phyloP scores from a whole-genome alignment of 768 basidiomycete species.

The Leccinellum albellum region DNA sequence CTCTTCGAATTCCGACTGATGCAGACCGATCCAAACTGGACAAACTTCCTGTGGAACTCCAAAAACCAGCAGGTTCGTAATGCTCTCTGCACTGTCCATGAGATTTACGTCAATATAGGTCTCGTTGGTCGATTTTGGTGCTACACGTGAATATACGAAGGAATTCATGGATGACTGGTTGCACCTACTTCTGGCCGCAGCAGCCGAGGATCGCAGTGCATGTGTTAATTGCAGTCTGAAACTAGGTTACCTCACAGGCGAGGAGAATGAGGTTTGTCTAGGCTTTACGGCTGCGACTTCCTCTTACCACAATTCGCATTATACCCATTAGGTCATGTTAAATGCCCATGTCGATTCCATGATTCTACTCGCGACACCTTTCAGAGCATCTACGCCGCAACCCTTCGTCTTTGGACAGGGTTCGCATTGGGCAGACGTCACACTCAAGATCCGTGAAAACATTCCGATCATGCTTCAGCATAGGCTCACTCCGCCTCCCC shows the following conservation, averaged over 20 bases:
- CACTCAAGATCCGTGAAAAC: slow-evolving; percentile 66
- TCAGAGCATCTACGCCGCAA: slow-evolving; percentile 58
- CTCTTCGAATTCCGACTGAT: slow-evolving; percentile 88
- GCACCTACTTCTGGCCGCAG: slow-evolving; percentile 76
- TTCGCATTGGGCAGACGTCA: slow-evolving; percentile 65
- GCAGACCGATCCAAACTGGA: slow-evolving; percentile 99
- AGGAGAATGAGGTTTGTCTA: slow-evolving; percentile 69
- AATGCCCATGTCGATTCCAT: slow-evolving; percentile 83
- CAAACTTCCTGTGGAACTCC: slow-evolving; percentile 90
- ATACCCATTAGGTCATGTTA: slow-evolving; percentile 58
- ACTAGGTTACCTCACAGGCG: slow-evolving; percentile 86
- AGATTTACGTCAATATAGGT: slow-evolving; percentile 40
- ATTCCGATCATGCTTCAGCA: slow-evolving; percentile 91
- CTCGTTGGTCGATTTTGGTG: slow-evolving; percentile 94
- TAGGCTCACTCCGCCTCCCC: slow-evolving; percentile 86
- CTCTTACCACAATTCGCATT: not conserved
- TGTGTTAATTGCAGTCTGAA: slow-evolving; percentile 74
- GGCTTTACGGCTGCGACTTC: not conserved
- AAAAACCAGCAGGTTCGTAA: slow-evolving; percentile 53
- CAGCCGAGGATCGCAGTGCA: slow-evolving; percentile 57
- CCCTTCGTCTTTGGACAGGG: slow-evolving; percentile 78
- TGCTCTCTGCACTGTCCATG: not conserved
- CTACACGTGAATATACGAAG: slow-evolving; percentile 80
- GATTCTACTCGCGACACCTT: slow-evolving; percentile 81
- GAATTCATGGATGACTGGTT: slow-evolving; percentile 90